Base-by-base conservation (phyloP, 1,139 yeast species). In the Pichia sp. region DNA sequence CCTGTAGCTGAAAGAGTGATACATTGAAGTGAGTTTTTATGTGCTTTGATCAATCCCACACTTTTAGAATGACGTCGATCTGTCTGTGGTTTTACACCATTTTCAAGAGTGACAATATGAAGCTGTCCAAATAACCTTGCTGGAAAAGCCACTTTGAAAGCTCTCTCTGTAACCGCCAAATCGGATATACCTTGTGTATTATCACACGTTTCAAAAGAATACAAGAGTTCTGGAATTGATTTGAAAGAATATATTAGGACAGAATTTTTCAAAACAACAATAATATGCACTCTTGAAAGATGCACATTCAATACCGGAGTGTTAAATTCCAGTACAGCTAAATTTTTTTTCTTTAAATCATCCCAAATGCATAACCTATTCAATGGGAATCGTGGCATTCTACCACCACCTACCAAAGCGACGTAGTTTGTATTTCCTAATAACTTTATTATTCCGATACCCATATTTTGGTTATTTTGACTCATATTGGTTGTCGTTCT, bases 301-400 rank as follows among this genome's bases (percentile, higher is more conserved):
- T 83, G 68, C 5, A 85, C 88, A 52, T 83, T 79, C 40, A 82
- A 62, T 2, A 89, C 80, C 0, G 91, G 84, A 35, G 79, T 74
- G 65, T 73, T 70, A 55, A 88, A 86, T 58, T 84, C 93, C 44
- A 89, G 63, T 25, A 75, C 72, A 22, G 85, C 67, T n/a, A 89
- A 83, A 34, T 79, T 79, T 52, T 79, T 79, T 40, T 83, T 72
- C 60, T 85, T 84, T 47, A 85, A 61, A 58, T 89, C 97, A 61
- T 89, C 96, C 96, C 96, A 89, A 14, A 89, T 80, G 26, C 86
- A 72, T 37, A 82, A 69, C 57, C 83, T 83, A 61, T 85, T 85
- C 51, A 75, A 71, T 2, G 95, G 84, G 54, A 77, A 84, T 51
- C 76, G 71, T 28, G 96, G 96, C 45, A 72, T 71, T 46, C 72